Conservation (phyloP, 1,139 yeast species). For the Hanseniaspora gamundiae region DNA sequence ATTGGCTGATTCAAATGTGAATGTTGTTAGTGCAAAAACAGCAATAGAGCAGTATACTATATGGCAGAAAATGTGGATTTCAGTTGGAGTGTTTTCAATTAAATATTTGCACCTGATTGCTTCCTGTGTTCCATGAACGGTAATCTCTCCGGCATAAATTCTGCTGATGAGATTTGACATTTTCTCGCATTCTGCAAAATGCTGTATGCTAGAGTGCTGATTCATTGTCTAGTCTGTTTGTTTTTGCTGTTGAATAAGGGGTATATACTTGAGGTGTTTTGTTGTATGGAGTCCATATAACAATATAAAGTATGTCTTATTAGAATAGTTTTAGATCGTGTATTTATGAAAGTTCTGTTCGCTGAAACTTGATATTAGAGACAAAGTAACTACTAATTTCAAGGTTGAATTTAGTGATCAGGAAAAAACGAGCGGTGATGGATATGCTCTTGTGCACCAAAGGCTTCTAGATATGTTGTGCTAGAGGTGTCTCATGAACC, state of each 20-base stretch:
- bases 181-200: background rate
- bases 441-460: too few relatives aligned
- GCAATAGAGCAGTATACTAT: constrained; percentile 35
- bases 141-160: background rate
- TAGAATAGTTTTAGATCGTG: too few relatives aligned
- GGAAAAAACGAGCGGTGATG: too few relatives aligned
- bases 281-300: too few relatives aligned
- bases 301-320: too few relatives aligned
- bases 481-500: too few relatives aligned
- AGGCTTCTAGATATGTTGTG: too few relatives aligned
- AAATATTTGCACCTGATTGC: background rate
- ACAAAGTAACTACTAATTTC: too few relatives aligned
- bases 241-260: background rate
- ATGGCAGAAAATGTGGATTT: constrained; percentile 47
- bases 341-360: too few relatives aligned
- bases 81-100: constrained; percentile 10
- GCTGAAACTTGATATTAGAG: too few relatives aligned
- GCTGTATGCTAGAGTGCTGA: background rate
- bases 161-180: background rate
- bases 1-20: constrained; percentile 35
- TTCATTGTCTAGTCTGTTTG: too few relatives aligned
- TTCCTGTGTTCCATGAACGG: background rate
- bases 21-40: constrained; percentile 45
- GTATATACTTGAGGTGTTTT: background rate
- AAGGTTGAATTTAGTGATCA: too few relatives aligned